phyloP scores from a whole-genome alignment of 345 rosid species.

The Brassica nigra region DNA sequence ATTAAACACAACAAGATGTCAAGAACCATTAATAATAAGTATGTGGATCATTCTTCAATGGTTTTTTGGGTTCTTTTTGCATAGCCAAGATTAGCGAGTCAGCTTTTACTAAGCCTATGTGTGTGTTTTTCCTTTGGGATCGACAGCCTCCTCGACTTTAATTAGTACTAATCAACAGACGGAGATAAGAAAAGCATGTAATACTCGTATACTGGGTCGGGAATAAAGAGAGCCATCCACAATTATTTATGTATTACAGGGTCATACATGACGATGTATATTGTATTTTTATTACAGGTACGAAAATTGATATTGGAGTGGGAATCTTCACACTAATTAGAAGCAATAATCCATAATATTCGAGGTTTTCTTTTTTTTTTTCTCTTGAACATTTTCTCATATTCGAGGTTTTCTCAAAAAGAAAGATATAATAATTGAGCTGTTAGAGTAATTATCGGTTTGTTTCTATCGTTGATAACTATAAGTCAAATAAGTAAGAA shows the following conservation, averaged over 20 bases:
- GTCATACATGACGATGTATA: constrained; percentile 14
- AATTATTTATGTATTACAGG: background rate
- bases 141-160: constrained; percentile 4
- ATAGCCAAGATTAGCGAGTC: background rate
- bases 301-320: too few relatives aligned
- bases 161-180: constrained; percentile 1
- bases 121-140: background rate
- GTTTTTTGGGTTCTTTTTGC: background rate
- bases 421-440: background rate
- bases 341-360: background rate
- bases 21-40: background rate
- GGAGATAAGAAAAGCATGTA: constrained; percentile 27
- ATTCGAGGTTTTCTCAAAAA: background rate
- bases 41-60: background rate
- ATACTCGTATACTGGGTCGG: constrained; percentile 21
- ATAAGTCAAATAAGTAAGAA: constrained; percentile 28
- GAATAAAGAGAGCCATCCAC: constrained; percentile 1
- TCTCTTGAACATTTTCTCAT: background rate
- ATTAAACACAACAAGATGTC: background rate
- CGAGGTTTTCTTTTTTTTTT: background rate
- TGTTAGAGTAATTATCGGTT: constrained; percentile 10
- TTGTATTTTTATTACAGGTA: too few relatives aligned
- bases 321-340: too few relatives aligned
- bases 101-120: background rate
- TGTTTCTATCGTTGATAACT: background rate